Base-by-base conservation (phyloP, 805 yeast genomes). In the Candida wancherniae region DNA sequence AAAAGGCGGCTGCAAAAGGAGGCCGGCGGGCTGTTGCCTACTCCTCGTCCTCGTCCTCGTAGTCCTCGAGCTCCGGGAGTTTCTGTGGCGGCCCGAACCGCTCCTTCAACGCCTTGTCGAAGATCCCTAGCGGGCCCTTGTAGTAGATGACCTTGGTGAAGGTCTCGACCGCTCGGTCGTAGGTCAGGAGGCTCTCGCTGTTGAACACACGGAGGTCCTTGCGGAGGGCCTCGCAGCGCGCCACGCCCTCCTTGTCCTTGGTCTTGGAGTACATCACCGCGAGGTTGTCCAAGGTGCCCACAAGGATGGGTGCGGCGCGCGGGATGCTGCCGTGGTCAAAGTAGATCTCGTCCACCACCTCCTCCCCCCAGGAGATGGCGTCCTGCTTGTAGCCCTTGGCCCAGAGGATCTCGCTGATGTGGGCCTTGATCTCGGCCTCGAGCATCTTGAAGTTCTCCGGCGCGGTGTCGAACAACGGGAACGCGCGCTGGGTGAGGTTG, bases 311-410 rank as follows among this genome's bases (percentile, higher is more conserved):
- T 3, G 57, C 47, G 0, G 53, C 57, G 15, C 51, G 45, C 3
- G 55, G 33, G 10, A 52, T 41, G 19, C 50, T 44, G 24, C 51
- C 46, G 40, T 55, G 54, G 29, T 48, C 53, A 33, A 49, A 51
- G 39, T 54, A 64, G 18, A 57, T 46, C 14, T 57, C 59, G 27
- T 60, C 65, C 6, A 65, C 47, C 4, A 63, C 58, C 34, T 65
- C 67, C 39, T 65, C 69, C 10, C 57, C 53, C 70, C 70, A 63
- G 2, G 61, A 45, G 23, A 61, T 51, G 15, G 71, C 68, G 31
- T 58, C 57, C 34, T 56, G 45, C 34, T 55, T 53, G 42, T 42
- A 57, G 5, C 68, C 68, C 38, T 50, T 55, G 6, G 58, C 58
- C 69, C 69, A 65, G 48, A 64, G 51, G 10, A 65, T 47, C 40